These are phyloP conservation scores for Fusarium pseudocircinatum DNA, from an alignment of 2,329 filamentous ascomycete species.

Conservation along the genomic window DNA sequence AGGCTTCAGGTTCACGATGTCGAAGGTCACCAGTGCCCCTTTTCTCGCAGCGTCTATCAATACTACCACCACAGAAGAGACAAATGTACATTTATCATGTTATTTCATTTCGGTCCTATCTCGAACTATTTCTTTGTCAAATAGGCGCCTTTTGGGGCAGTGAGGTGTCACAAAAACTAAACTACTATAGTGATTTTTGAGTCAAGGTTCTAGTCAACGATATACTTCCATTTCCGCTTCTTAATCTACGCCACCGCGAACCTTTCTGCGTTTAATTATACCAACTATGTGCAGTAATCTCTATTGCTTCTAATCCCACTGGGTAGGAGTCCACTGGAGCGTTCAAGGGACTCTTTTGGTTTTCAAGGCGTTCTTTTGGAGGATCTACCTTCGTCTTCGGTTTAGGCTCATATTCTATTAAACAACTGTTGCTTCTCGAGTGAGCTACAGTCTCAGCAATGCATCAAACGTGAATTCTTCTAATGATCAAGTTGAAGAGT, in stretches of 20 bases:
- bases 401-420: neutral
- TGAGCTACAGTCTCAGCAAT: neutral
- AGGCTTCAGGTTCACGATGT: neutral
- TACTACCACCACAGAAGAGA: neutral
- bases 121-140: accelerated
- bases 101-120: neutral
- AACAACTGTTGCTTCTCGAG: neutral
- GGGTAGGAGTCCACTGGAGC: neutral
- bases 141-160: neutral
- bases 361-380: neutral
- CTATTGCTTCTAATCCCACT: neutral
- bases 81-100: neutral
- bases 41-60: neutral
- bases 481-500: neutral
- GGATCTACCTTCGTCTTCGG: neutral
- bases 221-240: neutral
- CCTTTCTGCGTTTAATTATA: neutral
- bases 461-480: neutral
- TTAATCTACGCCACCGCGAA: neutral
- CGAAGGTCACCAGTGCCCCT: neutral
- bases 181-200: neutral
- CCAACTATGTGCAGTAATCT: neutral
- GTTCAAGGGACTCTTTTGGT: neutral
- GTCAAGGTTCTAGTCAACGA: neutral
- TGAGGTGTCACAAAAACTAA: neutral